These are phyloP conservation scores for Metrosideros polymorpha DNA, from an alignment of 441 rosid genomes.

Conservation along the genomic window DNA sequence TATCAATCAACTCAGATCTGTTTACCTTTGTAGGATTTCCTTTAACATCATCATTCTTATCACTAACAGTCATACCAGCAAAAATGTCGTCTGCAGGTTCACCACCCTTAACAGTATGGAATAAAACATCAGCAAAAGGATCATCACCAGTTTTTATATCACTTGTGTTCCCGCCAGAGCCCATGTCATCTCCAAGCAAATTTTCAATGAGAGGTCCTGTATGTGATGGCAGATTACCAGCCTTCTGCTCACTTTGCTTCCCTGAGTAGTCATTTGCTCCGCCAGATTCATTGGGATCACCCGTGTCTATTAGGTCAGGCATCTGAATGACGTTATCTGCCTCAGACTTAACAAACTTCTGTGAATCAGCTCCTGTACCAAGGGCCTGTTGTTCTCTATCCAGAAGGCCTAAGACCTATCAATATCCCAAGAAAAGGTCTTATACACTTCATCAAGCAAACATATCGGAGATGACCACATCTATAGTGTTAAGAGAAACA, in stretches of 20 bases:
- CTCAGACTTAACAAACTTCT: slow-evolving; percentile 37
- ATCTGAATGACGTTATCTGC: slow-evolving; percentile 30
- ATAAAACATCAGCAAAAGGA: slow-evolving; percentile 86
- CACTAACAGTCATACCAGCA: slow-evolving; percentile 70
- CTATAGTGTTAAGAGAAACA: neutral
- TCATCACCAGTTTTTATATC: slow-evolving; percentile 54
- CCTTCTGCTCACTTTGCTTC: slow-evolving; percentile 27
- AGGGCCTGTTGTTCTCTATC: slow-evolving; percentile 37
- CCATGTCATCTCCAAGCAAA: slow-evolving; percentile 58
- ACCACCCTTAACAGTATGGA: slow-evolving; percentile 44
- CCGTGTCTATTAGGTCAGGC: slow-evolving; percentile 86
- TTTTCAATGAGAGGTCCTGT: slow-evolving; percentile 59
- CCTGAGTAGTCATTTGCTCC: slow-evolving; percentile 33
- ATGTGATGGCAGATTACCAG: slow-evolving; percentile 20
- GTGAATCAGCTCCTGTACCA: slow-evolving; percentile 31
- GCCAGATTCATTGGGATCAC: slow-evolving; percentile 39
- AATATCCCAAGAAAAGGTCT: slow-evolving; percentile 1
- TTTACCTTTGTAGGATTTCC: slow-evolving; percentile 21
- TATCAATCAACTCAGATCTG: slow-evolving; percentile 47
- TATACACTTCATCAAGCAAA: neutral
- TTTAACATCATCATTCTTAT: slow-evolving; percentile 19
- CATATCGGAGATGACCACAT: neutral
- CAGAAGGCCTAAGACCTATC: slow-evolving; percentile 75
- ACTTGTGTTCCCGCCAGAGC: slow-evolving; percentile 18
- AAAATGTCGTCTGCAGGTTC: slow-evolving; percentile 56